These are phyloP conservation scores for Cutaneotrichosporon cutaneum DNA, from an alignment of 1,284 basidiomycete genomes.

Conservation along the genomic window DNA sequence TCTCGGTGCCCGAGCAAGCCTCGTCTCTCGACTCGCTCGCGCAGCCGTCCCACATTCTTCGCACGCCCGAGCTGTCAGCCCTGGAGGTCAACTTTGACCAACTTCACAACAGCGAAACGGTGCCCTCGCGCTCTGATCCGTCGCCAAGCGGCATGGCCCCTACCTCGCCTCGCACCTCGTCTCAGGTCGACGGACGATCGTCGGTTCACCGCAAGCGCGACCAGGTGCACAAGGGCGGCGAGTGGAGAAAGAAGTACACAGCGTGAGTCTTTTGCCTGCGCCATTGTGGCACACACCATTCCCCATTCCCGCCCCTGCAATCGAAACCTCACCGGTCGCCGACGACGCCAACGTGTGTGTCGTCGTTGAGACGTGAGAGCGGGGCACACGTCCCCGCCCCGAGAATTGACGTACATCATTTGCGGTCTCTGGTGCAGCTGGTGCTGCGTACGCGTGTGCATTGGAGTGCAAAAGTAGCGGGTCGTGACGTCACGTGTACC, in stretches of 20 bases:
- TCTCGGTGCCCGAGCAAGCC: not conserved
- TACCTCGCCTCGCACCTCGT: conserved; percentile 2
- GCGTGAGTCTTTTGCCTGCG: conserved; percentile 37
- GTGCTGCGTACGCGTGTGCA: not conserved
- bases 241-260: conserved; percentile 39
- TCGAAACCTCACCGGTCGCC: not conserved
- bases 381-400: not conserved
- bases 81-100: conserved; percentile 4
- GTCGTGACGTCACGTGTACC: conserved; percentile 15
- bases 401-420: not conserved
- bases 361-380: not conserved
- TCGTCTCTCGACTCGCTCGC: not conserved
- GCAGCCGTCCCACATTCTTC: not conserved
- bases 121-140: conserved; percentile 5
- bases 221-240: conserved; percentile 22
- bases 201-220: conserved; percentile 10
- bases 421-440: not conserved
- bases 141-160: not conserved
- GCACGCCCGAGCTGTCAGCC: conserved; percentile 1
- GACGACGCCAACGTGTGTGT: not conserved
- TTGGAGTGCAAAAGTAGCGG: not conserved
- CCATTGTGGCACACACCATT: not conserved
- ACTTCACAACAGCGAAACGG: not conserved
- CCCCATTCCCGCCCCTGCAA: not conserved
- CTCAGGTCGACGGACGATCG: not conserved